Evolutionary conservation across 768 basidiomycete species (phyloP).

Genomic region (Boletus subparvulus): DNA sequence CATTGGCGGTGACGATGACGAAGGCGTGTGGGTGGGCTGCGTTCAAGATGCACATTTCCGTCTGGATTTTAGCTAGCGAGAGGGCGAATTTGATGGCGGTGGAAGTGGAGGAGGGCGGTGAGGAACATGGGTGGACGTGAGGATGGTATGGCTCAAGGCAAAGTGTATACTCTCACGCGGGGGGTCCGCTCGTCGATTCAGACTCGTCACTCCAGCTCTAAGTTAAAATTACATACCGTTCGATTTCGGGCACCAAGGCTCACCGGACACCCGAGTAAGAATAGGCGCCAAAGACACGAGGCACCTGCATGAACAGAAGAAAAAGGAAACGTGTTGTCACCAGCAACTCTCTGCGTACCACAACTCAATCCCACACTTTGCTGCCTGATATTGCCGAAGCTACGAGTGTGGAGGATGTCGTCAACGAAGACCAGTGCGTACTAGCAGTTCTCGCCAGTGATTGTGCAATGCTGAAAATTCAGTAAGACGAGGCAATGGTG

Average conservation of each 20-base stretch:
- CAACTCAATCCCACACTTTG: too few relatives aligned
- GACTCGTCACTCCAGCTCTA: too few relatives aligned
- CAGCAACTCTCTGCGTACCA: neutral
- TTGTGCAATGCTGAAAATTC: neutral
- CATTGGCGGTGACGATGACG: conserved; percentile 95
- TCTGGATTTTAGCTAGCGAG: conserved; percentile 17
- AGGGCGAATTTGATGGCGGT: conserved; percentile 58
- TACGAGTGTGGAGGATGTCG: too few relatives aligned
- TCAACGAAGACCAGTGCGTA: neutral
- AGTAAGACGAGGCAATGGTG: neutral
- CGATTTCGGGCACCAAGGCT: too few relatives aligned
- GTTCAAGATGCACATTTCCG: conserved; percentile 40
- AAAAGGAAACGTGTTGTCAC: neutral
- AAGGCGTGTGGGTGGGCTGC: conserved; percentile 81
- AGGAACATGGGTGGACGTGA: too few relatives aligned
- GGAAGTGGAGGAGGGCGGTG: conserved; percentile 30
- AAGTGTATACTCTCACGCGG: too few relatives aligned
- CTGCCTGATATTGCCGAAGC: too few relatives aligned
- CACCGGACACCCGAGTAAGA: neutral
- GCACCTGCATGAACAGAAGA: too few relatives aligned
- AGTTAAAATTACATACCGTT: too few relatives aligned
- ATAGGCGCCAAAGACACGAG: neutral
- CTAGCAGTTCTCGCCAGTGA: neutral
- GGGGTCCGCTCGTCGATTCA: too few relatives aligned
- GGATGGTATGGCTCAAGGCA: too few relatives aligned